Conservation (phyloP, 2,329 filamentous ascomycete species). For the Colletotrichum sublineola region DNA sequence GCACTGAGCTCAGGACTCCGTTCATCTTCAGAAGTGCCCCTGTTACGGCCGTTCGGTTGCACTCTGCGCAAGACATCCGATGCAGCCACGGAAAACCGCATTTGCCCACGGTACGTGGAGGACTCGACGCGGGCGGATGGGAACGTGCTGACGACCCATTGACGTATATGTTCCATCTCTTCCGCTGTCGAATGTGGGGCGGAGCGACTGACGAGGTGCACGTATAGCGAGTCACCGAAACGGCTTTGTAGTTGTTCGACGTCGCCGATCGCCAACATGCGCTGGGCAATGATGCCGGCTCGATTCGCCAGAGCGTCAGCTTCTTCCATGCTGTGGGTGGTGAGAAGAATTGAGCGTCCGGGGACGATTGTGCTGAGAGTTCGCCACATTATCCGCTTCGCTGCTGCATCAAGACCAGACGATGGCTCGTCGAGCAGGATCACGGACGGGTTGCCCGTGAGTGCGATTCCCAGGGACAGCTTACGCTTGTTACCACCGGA, state of each 20-base stretch:
- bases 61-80: conserved; percentile 22
- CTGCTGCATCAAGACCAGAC: conserved; percentile 89
- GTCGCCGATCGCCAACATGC: conserved; percentile 88
- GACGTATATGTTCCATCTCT: conserved; percentile 75
- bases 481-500: conserved; percentile 95
- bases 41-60: background rate
- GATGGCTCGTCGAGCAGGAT: conserved; percentile 91
- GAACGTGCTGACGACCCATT: conserved; percentile 74
- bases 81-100: conserved; percentile 47
- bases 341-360: conserved; percentile 86
- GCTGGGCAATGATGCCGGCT: conserved; percentile 86
- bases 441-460: conserved; percentile 92
- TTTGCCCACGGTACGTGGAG: conserved; percentile 59
- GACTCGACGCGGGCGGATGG: conserved; percentile 75
- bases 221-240: conserved; percentile 83
- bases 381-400: conserved; percentile 93
- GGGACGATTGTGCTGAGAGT: conserved; percentile 80
- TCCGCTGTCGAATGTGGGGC: conserved; percentile 79
- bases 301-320: conserved; percentile 87
- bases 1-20: conserved; percentile 53
- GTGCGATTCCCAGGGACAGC: conserved; percentile 85
- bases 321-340: conserved; percentile 96
- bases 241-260: conserved; percentile 77
- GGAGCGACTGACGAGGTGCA: conserved; percentile 81
- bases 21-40: background rate